phyloP scores from a whole-genome alignment of 768 basidiomycete species.

The Floccularia luteovirens region DNA sequence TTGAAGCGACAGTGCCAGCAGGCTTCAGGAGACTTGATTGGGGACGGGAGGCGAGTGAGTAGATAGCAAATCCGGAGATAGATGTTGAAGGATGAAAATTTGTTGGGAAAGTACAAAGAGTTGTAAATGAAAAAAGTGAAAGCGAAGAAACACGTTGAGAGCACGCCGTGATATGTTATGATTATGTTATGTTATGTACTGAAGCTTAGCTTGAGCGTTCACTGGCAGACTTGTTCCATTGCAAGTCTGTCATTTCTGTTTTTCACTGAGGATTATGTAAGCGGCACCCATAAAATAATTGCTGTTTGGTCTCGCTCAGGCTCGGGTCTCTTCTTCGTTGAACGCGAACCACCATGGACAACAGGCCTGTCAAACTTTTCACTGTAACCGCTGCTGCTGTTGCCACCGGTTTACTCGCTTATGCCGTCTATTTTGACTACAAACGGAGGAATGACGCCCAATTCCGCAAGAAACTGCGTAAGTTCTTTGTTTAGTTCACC shows the following conservation, averaged over 20 bases:
- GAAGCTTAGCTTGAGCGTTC: too few species aligned
- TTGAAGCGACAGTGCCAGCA: neutral
- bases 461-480: slow-evolving; percentile 87
- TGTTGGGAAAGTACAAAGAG: too few species aligned
- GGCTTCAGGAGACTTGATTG: neutral
- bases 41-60: neutral
- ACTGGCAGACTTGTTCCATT: too few species aligned
- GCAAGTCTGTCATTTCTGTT: too few species aligned
- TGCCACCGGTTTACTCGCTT: slow-evolving; percentile 60
- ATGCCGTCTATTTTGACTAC: slow-evolving; percentile 93
- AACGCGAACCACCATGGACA: slow-evolving; percentile 34
- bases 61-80: too few species aligned
- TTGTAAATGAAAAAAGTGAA: too few species aligned
- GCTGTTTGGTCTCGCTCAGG: too few species aligned
- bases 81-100: too few species aligned
- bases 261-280: too few species aligned
- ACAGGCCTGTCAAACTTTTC: slow-evolving; percentile 28
- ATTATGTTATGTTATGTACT: neutral
- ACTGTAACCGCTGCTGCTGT: slow-evolving; percentile 41
- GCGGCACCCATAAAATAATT: too few species aligned
- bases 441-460: slow-evolving; percentile 79
- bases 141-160: too few species aligned
- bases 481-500: slow-evolving; percentile 23
- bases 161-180: neutral
- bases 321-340: too few species aligned